Evolutionary conservation across 2,329 filamentous ascomycete species (phyloP), one percentile per base, ranked within the genome.

Genomic region (Hymenoscyphus albidus): DNA sequence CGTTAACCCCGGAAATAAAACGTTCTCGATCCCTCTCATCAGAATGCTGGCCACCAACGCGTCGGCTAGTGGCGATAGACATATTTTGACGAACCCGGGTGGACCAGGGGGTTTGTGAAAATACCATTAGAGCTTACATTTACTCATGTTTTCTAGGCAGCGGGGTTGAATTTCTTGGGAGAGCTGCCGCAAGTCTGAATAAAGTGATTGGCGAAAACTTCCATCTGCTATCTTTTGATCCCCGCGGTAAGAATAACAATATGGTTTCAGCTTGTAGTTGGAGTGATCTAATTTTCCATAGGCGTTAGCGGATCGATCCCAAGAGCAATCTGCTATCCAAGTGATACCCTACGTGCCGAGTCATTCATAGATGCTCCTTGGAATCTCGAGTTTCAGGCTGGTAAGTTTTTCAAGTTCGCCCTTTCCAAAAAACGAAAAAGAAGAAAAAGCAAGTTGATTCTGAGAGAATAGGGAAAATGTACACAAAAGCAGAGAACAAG

Each of bases 141-240:
- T 22, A 22, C 44, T 51, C 7, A 51, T 51, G 3, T 9, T 51
- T 22, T 16, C 4, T 22, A 51, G 44, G 44, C 18, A 51, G 44
- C 12, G 44, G 44, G 7, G 35, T n/a, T 39, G 18, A 54, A 40
- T 44, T 54, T 59, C 55, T 82, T 1, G 71, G 76, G 48, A 69
- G 74, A 10, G 64, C 68, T 5, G 80, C 79, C 13, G 73, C 74
- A 9, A 68, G 73, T 14, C 68, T 83, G 4, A 77, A 71, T 61
- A 69, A 70, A 55, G 73, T 79, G 9, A 66, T 79, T 0, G 80
- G 80, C 10, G 80, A 82, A 54, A 75, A 73, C 0, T 81, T 80
- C 62, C 80, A 83, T 65, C 68, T 83, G 0, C 63, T 83, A 1
- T 76, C 76, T 0, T 83, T 83, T 61, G 81, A 83, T 66, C 80